Evolutionary conservation across 2,329 filamentous ascomycete species (phyloP), one percentile per base, ranked within the genome.

Genomic region (Aspergillus transmontanensis): DNA sequence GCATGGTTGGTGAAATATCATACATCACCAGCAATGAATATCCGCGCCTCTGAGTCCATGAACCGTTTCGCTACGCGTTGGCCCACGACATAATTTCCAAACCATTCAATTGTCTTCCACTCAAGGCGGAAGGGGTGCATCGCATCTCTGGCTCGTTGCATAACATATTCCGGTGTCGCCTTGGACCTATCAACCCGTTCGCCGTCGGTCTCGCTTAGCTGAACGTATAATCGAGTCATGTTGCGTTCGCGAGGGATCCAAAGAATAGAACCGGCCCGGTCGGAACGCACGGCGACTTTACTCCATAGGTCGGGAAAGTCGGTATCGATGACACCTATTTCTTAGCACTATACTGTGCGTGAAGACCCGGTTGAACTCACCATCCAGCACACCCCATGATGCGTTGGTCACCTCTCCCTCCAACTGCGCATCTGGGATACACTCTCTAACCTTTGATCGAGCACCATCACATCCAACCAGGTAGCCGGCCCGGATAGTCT

Each of bases 211-310:
- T 68, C 62, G 28, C 71, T 73, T 12, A 77, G 68, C 60, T 78
- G 82, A 45, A 85, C 82, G 61, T 85, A 85, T 4, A 85, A 81
- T 53, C 90, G 85, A 0, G 89, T 92, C 84, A 92, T 87, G 71
- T 90, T 90, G 48, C 88, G 83, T 75, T 92, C 90, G 45, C 90
- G 85, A 5, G 90, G 90, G 59, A 92, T 89, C 74, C 90, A 89
- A n/a, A 92, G 82, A 53, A 92, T 87, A 0, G 89, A 90, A 3
- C 90, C 90, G 51, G 87, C 82, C 63, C 86, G 82, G 64, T 91
- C 34, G 14, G 34, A 36, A 36, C 34, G 34, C 14, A 36, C 34
- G 3, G 34, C 34, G 6, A 36, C 34, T 16, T 36, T 36, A 16
- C 34, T 36, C 34, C 34, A 36, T 1, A 36, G 34, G 34, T 36